A percentile compares a stretch with the other conserved stretches of the same genome.
These are phyloP conservation scores for Phlyctochytrium planicorne DNA, from an alignment of 192 early-diverging fungal species.

Conservation along the genomic window DNA sequence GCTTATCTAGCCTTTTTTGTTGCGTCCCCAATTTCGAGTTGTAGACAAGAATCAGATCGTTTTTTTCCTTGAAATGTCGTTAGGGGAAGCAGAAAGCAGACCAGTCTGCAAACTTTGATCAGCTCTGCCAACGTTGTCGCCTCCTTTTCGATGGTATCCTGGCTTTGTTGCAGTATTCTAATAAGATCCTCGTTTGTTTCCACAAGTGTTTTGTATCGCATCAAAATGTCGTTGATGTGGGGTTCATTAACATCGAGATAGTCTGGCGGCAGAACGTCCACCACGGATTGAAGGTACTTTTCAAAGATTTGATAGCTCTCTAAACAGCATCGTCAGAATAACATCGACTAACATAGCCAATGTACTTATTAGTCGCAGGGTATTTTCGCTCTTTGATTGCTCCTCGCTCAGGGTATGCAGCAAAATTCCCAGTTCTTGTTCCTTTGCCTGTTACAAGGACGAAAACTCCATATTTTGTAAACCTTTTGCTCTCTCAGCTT, in stretches of 20 bases:
- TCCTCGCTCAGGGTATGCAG: conserved; percentile 41
- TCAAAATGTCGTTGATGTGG: conserved; percentile 63
- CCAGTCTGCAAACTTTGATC: conserved; percentile 41
- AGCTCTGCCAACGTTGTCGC: conserved; percentile 38
- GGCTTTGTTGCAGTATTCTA: conserved; percentile 32
- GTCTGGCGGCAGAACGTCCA: conserved; percentile 55
- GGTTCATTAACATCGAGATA: conserved; percentile 64
- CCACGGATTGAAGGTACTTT: conserved; percentile 55
- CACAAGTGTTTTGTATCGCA: conserved; percentile 59
- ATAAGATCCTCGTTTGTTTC: conserved; percentile 60
- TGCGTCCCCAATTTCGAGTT: conserved; percentile 55
- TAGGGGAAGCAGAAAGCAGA: not conserved
- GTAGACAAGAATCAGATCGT: conserved; percentile 59
- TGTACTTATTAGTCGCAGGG: conserved; percentile 52
- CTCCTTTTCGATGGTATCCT: conserved; percentile 53
- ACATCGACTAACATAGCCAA: conserved; percentile 14
- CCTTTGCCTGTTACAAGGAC: conserved; percentile 35
- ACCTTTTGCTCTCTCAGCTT: conserved; percentile 60
- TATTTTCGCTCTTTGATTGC: conserved; percentile 39
- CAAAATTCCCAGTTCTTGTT: conserved; percentile 45
- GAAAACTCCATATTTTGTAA: no score
- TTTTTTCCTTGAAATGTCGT: conserved; percentile 40
- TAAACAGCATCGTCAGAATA: conserved; percentile 15
- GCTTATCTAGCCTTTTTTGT: conserved; percentile 54
- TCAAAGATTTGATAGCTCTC: conserved; percentile 59